Percentiles rank a stretch among this genome's conserved stretches.
Evolutionary conservation across 2,329 filamentous ascomycete genomes (phyloP).

Genomic region (Penicillium sp.): DNA sequence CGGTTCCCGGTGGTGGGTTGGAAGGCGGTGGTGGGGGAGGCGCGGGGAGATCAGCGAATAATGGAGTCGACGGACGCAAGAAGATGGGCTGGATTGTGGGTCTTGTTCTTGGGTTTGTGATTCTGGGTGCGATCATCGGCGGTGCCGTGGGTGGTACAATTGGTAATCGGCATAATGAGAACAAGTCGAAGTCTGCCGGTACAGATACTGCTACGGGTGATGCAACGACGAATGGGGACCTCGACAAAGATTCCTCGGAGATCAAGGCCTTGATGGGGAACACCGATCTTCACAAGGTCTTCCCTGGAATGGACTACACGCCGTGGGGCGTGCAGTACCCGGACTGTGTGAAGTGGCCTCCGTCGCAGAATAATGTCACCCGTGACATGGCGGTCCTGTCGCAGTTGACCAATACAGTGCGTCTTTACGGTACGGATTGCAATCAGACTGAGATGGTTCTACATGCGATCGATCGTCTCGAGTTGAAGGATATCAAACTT

Average conservation of each 20-base stretch:
- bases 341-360: slow-evolving; percentile 70
- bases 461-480: slow-evolving; percentile 72
- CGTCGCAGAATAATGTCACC: slow-evolving; percentile 92
- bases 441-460: slow-evolving; percentile 95
- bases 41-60: slow-evolving; percentile 62
- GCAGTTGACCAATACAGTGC: slow-evolving; percentile 82
- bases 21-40: slow-evolving; percentile 56
- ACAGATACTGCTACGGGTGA: slow-evolving; percentile 61
- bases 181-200: slow-evolving; percentile 23
- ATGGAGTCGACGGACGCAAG: slow-evolving; percentile 62
- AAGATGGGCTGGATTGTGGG: slow-evolving; percentile 69
- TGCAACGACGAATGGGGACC: slow-evolving; percentile 62
- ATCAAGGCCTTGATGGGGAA: slow-evolving; percentile 83
- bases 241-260: slow-evolving; percentile 70
- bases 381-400: slow-evolving; percentile 86
- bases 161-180: slow-evolving; percentile 50
- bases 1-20: slow-evolving; percentile 45
- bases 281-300: slow-evolving; percentile 80
- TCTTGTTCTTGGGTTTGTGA: slow-evolving; percentile 62
- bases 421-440: slow-evolving; percentile 93
- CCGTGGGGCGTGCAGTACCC: slow-evolving; percentile 89
- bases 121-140: slow-evolving; percentile 68
- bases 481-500: slow-evolving; percentile 73
- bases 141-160: slow-evolving; percentile 73
- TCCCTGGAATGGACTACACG: slow-evolving; percentile 93